Base-by-base conservation (phyloP, 2,329 filamentous ascomycete genomes). In the Aspergillus sclerotialis region DNA sequence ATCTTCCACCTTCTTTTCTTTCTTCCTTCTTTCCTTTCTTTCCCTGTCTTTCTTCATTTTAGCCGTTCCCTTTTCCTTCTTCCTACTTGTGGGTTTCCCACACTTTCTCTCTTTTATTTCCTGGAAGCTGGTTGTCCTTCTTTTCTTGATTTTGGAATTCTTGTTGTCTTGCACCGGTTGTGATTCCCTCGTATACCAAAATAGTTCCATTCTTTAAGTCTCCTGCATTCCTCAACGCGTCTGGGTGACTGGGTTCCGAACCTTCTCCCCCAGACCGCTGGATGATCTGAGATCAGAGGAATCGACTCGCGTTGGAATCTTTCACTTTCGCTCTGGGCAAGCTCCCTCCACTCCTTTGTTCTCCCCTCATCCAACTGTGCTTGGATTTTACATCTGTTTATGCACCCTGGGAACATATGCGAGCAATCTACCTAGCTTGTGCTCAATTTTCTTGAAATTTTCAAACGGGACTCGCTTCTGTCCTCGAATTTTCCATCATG, bases 81-180 rank as follows among this genome's bases (percentile, higher is more conserved):
- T 28, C 38, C 42, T 39, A 37, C 43, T 28, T 29, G 38, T 31
- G 31, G 31, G 32, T 33, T 40, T 31, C 27, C 28, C 36, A 28
- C 15, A 25, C 36, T 41, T 34, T 41, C 23, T 17, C 35, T 34
- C 35, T 18, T 31, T 32, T 19, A 13, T 33, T 35, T 30, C 50
- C 48, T 51, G 49, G 56, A 50, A 49, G 49, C 53, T 55, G 52
- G 55, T 56, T 49, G 53, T 52, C 54, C 50, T 53, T 60, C 56
- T 43, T 58, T 60, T 55, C 50, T 52, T 48, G 40, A 48, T 46
- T 38, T n/a, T n/a, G n/a, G n/a, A 43, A 32, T 28, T 30, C 42
- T 42, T 40, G 47, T 38, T 44, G 38, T 41, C 37, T 40, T 36
- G 28, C 34, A 41, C 42, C 32, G 41, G 43, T 49, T 46, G 31